Base-by-base conservation (phyloP, 2,329 filamentous ascomycete species). In the Conoideocrella luteorostrata region DNA sequence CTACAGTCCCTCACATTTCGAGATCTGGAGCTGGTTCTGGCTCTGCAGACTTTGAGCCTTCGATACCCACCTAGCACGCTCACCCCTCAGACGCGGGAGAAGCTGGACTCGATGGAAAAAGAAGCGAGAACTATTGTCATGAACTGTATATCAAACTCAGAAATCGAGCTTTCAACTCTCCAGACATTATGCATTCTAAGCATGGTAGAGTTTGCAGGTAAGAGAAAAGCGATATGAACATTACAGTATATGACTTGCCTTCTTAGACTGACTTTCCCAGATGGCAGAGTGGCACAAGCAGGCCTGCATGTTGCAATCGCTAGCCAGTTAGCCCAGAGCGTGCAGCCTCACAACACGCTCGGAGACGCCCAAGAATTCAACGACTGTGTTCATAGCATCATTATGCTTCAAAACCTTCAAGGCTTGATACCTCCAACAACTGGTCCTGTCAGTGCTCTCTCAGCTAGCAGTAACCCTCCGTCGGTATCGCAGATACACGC, bases 371-470 rank as follows among this genome's bases (percentile, higher is more conserved):
- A 51, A 22, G 57, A 59, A 34, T 51, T 45, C 9, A 44, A 30
- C 7, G 40, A 51, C 18, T 71, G 68, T 47, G 63, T 68, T 4
- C 65, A 62, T 56, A 69, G 65, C 37, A 68, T 71, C 37, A 61
- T 62, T 40, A 57, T 69, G 9, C 54, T 72, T 3, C 66, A 67
- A 32, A 61, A 66, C 21, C 61, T 72, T 3, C 67, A 70, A 24
- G 68, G 68, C 6, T 53, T 44, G 18, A 47, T 56, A 11, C 29
- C 46, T 9, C 45, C 45, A 2, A 41, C 45, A 1, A 29, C 47
- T 2, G 41, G 38, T 2, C 39, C 37, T 9, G 36, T 32, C 38
- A 49, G 33, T 17, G 36, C 32, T 4, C 42, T 45, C 17, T 39
- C 45, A 28, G 39, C 43, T 10, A 42, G 42, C n/a, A 41, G 41